Evolutionary conservation across 1,284 basidiomycete species (phyloP).

Genomic region (Xerocomus nothofagi): DNA sequence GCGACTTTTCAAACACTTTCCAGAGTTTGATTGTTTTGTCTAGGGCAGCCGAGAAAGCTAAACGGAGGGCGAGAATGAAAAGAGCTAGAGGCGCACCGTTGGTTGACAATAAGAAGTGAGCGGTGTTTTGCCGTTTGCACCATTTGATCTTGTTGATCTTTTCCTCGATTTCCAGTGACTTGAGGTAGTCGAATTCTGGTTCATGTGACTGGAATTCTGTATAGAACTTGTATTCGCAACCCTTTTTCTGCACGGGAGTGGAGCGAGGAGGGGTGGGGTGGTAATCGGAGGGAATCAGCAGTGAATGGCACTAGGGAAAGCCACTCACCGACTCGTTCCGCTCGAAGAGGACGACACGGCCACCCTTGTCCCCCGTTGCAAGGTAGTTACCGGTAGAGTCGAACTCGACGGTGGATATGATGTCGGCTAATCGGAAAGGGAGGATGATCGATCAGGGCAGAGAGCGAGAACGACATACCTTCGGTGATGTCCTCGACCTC

Average conservation of each 20-base stretch:
- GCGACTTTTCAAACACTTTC: constrained; percentile 99
- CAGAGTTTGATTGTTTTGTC: constrained; percentile 99
- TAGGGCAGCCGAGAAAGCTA: constrained; percentile 36
- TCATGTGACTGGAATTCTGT: constrained; percentile 99
- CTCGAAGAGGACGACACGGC: constrained; percentile 98
- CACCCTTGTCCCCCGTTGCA: constrained; percentile 99
- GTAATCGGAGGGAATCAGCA: constrained; percentile 35
- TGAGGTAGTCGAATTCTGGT: constrained; percentile 99
- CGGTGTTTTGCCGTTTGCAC: constrained; percentile 97
- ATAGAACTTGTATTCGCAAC: constrained; percentile 99
- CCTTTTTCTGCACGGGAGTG: constrained; percentile 78
- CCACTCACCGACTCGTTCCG: constrained; percentile 90
- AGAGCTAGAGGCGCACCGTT: constrained; percentile 68
- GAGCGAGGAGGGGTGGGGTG: constrained; percentile 5
- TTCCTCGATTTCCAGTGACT: constrained; percentile 99
- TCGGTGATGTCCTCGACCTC: constrained; percentile 99
- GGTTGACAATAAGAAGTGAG: constrained; percentile 96
- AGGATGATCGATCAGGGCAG: constrained; percentile 30
- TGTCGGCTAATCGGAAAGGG: constrained; percentile 71
- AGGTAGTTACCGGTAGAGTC: constrained; percentile 99
- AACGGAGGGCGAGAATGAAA: background rate
- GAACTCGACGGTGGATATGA: constrained; percentile 99
- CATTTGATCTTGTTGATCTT: constrained; percentile 99
- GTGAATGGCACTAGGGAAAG: constrained; percentile 8
- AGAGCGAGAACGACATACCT: constrained; percentile 51